Base-by-base conservation (phyloP, 441 rosid species). In the Eutrema salsugineum region DNA sequence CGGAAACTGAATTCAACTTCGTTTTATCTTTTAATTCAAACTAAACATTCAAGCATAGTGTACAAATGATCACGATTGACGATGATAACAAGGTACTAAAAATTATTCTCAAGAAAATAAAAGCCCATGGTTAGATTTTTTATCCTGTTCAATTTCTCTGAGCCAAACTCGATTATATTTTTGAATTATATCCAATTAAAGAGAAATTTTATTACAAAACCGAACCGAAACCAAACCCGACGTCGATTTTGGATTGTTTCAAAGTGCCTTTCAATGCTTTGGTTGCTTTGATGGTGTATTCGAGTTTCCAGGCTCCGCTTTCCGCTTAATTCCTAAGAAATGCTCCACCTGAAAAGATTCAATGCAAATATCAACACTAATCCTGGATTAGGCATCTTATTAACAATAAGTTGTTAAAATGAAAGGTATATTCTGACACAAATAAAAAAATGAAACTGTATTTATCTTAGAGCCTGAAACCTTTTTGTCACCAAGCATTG, bases 401-500 rank as follows among this genome's bases (percentile, higher is more conserved):
- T 12, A 24, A 36, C 55, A 16, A 47, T 55, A 16, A 38, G 19
- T 39, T 40, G 46, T 19, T 15, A 5, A 15, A 50, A 20, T 11
- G 36, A 51, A 30, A 44, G 35, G n/a, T n/a, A n/a, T n/a, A n/a
- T n/a, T n/a, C n/a, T n/a, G n/a, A n/a, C n/a, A n/a, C n/a, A n/a
- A n/a, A n/a, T n/a, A n/a, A n/a, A n/a, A 5, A 15, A 50, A 20
- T 11, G 36, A 51, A 30, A 44, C 27, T 68, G 22, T 35, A 36
- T n/a, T 5, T 33, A 59, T 59, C 20, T 28, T 32, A 12, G 60
- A 62, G n/a, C 12, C 42, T 44, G 53, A 79, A 56, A 87, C 99
- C 97, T 96, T 91, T 80, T 83, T 87, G 80, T 88, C 92, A 54
- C 99, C 98, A 47, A 96, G 97, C 99, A 96, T 93, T 30, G 98